phyloP scores from a whole-genome alignment of 2,329 filamentous ascomycete genomes.

The Hymenoscyphus infarciens region DNA sequence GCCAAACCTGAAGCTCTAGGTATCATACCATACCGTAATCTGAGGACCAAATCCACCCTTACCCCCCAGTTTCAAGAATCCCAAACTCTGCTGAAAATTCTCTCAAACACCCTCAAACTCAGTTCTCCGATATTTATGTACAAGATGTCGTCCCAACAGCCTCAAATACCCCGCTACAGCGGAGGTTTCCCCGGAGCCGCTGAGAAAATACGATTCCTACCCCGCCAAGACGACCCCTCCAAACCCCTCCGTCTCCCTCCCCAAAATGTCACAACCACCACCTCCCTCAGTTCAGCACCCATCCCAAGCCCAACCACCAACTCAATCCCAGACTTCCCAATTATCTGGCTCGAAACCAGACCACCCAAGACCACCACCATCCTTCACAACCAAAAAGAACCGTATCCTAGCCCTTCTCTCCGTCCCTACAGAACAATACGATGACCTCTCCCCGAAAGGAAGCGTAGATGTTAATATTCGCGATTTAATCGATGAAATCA shows the following conservation, averaged over 20 bases:
- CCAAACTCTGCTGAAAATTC: not conserved
- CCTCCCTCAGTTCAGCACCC: not conserved
- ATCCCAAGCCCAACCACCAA: not conserved
- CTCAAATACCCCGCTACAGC: not conserved
- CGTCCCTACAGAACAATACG: conserved; percentile 66
- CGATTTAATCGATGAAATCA: conserved; percentile 74
- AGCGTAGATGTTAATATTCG: conserved; percentile 77
- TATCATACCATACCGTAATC: too few relatives aligned
- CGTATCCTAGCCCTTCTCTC: conserved; percentile 70
- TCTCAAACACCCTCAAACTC: not conserved
- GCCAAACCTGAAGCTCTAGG: not conserved
- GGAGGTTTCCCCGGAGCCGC: too few relatives aligned
- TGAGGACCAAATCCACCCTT: too few relatives aligned
- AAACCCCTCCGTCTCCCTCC: not conserved
- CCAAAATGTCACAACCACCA: not conserved
- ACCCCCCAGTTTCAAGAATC: not conserved
- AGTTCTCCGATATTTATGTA: too few relatives aligned
- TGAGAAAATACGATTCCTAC: not conserved
- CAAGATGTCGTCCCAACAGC: not conserved
- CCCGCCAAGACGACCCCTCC: conserved; percentile 1
- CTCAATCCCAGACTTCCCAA: not conserved
- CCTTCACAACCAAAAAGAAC: conserved; percentile 61
- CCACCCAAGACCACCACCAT: conserved; percentile 18
- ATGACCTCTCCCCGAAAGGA: conserved; percentile 85
- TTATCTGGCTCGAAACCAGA: not conserved